phyloP scores from a whole-genome alignment of 164 flowering plant genomes.

The Chimonanthus salicifolius region DNA sequence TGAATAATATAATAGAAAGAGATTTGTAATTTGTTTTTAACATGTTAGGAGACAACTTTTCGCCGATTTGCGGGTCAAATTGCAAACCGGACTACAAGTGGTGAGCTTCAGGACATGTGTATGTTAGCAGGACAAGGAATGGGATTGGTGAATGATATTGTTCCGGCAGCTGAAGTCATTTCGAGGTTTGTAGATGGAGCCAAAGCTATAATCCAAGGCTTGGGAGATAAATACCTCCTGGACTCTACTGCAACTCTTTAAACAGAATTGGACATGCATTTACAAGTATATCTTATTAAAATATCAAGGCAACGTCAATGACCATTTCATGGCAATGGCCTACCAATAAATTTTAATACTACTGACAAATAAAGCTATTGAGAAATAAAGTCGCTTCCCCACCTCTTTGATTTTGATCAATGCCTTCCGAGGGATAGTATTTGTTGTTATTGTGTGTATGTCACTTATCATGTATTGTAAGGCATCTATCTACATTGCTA shows the following conservation, averaged over 20 bases:
- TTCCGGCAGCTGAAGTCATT: slow-evolving; percentile 22
- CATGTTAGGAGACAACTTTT: slow-evolving; percentile 8
- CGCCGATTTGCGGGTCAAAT: slow-evolving; percentile 20
- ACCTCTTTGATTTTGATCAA: too few relatives aligned
- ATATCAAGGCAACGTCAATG: background rate
- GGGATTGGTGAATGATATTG: slow-evolving; percentile 22
- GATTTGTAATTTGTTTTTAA: too few relatives aligned
- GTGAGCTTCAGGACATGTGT: slow-evolving; percentile 13
- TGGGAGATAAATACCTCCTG: slow-evolving; percentile 11
- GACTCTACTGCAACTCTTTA: background rate
- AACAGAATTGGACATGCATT: slow-evolving; percentile 11
- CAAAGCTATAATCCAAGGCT: slow-evolving; percentile 14
- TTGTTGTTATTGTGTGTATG: too few relatives aligned
- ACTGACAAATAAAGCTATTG: too few relatives aligned
- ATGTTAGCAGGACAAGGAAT: slow-evolving; percentile 30
- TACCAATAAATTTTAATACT: too few relatives aligned
- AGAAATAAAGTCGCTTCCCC: too few relatives aligned
- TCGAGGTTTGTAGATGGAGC: slow-evolving; percentile 27
- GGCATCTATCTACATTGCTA: too few relatives aligned
- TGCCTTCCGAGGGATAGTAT: too few relatives aligned
- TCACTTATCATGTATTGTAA: too few relatives aligned
- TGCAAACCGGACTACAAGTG: slow-evolving; percentile 16
- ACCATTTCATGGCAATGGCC: too few relatives aligned
- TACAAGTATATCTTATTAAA: slow-evolving; percentile 12
- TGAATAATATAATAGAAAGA: too few relatives aligned